Evolutionary conservation across 2,329 filamentous ascomycete genomes (phyloP), one percentile per base, ranked within the genome.

Genomic region (Monosporascus sp.): DNA sequence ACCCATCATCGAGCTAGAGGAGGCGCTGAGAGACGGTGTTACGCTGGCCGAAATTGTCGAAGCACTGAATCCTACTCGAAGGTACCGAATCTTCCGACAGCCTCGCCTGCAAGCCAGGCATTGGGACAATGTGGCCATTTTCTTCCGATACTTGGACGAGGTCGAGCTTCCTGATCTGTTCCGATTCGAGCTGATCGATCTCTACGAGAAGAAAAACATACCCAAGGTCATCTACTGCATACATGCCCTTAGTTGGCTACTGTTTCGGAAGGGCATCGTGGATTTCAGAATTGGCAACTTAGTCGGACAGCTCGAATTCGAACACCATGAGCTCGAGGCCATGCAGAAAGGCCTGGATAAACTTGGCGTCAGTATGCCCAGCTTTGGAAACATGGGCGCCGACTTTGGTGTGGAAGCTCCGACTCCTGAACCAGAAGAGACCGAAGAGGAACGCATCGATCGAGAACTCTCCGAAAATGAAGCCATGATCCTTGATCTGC

Each of bases 141-240:
- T 99, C 75, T 97, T 97, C 73, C 85, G 89, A 53, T 96, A 96
- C 60, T 80, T 99, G 1, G 89, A 93, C 58, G 90, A 97, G 55
- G 85, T 97, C 8, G 89, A 96, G 64, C 76, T 99, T 3, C 94
- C 94, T 1, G 95, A 99, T 63, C 81, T 99, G 18, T 99, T 99
- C 70, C 85, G 93, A 53, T 99, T 99, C 69, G 94, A 99, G 69
- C 79, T 97, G 46, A 96, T 97, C 58, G 94, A 99, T 71, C 75
- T 99, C 14, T 99, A 99, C 75, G 95, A 99, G 72, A 99, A 97
- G 78, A 99, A 99, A 74, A 99, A 99, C 64, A 95, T 97, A 1
- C 94, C 94, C 4, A 99, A 97, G 70, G 95, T 97, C 67, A 99
- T 99, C 57, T 96, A 99, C 74, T 99, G 94, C 68, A 94, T 99